These are phyloP conservation scores for Persicaria maculosa DNA, from an alignment of 148 eudicot species.

Conservation along the genomic window DNA sequence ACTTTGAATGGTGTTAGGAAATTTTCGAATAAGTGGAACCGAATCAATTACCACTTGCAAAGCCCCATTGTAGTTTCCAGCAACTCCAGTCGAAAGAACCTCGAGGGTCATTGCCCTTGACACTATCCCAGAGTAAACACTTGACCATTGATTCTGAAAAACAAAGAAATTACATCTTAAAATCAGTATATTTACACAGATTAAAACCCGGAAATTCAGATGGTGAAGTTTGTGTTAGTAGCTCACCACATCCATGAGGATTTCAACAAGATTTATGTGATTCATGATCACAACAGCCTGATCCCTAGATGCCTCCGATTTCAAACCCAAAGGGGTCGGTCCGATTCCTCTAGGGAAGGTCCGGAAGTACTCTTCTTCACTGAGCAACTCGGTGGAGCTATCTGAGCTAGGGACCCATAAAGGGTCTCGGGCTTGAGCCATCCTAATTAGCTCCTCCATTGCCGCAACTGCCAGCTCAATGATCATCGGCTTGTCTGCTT, in stretches of 20 bases:
- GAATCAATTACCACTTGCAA: conserved; percentile 69
- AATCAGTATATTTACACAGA: neutral
- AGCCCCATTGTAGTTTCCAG: conserved; percentile 91
- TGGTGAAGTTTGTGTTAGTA: neutral
- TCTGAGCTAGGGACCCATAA: conserved; percentile 30
- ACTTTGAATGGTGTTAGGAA: too few relatives aligned
- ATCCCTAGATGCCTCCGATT: conserved; percentile 31
- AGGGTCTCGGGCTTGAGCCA: conserved; percentile 31
- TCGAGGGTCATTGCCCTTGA: conserved; percentile 81
- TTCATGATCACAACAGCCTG: conserved; percentile 32
- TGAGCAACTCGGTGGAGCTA: conserved; percentile 8
- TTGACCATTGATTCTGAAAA: conserved; percentile 75
- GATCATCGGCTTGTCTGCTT: conserved; percentile 26
- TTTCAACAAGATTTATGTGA: conserved; percentile 26
- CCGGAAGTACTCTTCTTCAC: conserved; percentile 34
- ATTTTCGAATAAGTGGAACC: too few relatives aligned
- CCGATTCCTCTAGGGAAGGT: conserved; percentile 27
- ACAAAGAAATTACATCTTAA: neutral
- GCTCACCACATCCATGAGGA: conserved; percentile 49
- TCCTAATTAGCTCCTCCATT: conserved; percentile 31
- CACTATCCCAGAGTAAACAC: conserved; percentile 66
- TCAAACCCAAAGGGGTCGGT: conserved; percentile 17
- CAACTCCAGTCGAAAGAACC: conserved; percentile 88
- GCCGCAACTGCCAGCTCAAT: conserved; percentile 41
- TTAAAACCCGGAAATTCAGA: neutral